Evolutionary conservation across 345 rosid species (phyloP).

Genomic region (Eucalyptus curtisii): DNA sequence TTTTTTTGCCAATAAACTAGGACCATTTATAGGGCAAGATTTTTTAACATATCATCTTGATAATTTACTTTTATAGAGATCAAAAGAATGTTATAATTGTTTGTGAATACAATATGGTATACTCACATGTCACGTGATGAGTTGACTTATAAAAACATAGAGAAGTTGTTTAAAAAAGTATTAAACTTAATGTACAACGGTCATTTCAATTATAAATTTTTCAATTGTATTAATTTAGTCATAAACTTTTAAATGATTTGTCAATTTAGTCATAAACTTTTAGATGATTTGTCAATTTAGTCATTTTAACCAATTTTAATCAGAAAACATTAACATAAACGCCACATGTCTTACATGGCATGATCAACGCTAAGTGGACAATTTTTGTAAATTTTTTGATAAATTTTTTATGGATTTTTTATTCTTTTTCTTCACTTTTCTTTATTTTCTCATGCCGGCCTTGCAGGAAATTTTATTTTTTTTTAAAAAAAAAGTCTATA

Average conservation of each 20-base stretch:
- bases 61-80: not conserved
- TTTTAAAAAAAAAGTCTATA: too few relatives aligned
- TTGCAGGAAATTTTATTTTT: too few relatives aligned
- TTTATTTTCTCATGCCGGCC: not conserved
- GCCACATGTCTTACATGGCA: rapidly evolving
- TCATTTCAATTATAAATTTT: too few relatives aligned
- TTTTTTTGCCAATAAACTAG: too few relatives aligned
- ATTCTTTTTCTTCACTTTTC: too few relatives aligned
- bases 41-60: rapidly evolving
- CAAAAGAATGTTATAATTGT: not conserved
- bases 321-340: rapidly evolving
- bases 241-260: too few relatives aligned
- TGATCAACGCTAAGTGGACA: rapidly evolving
- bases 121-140: rapidly evolving
- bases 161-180: not conserved
- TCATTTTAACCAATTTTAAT: rapidly evolving
- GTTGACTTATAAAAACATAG: not conserved
- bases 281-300: rapidly evolving
- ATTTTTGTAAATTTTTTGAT: not conserved
- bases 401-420: not conserved
- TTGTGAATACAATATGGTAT: not conserved
- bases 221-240: rapidly evolving
- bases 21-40: not conserved
- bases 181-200: rapidly evolving
- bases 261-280: too few relatives aligned